These are phyloP conservation scores for Stephania cephalantha DNA, from an alignment of 164 flowering plant species.

Conservation along the genomic window DNA sequence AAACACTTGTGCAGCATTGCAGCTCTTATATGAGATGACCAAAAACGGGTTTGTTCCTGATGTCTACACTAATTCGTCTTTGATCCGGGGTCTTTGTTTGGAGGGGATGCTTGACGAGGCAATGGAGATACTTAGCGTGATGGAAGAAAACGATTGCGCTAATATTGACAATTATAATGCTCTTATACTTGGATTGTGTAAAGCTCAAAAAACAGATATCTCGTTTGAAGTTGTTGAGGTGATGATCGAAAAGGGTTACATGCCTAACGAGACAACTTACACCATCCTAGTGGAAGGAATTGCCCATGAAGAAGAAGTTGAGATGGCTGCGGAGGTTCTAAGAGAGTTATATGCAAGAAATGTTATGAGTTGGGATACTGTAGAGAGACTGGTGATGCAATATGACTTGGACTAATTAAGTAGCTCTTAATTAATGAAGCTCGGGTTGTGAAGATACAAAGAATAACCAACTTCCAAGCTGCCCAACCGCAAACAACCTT, in stretches of 20 bases:
- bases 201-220: slow-evolving; percentile 51
- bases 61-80: slow-evolving; percentile 59
- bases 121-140: slow-evolving; percentile 41
- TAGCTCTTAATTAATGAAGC: not conserved
- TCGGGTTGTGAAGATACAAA: not conserved
- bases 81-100: slow-evolving; percentile 76
- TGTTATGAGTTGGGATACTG: slow-evolving; percentile 43
- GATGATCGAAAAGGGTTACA: slow-evolving; percentile 60
- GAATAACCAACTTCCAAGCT: not conserved
- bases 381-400: slow-evolving; percentile 80
- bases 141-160: slow-evolving; percentile 61
- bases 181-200: slow-evolving; percentile 75
- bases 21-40: slow-evolving; percentile 74
- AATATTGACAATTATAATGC: slow-evolving; percentile 66
- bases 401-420: slow-evolving; percentile 42
- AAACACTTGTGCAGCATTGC: slow-evolving; percentile 71
- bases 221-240: slow-evolving; percentile 46
- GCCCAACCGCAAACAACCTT: not conserved
- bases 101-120: slow-evolving; percentile 84
- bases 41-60: slow-evolving; percentile 65
- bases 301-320: slow-evolving; percentile 55
- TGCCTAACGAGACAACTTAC: slow-evolving; percentile 77
- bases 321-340: slow-evolving; percentile 53
- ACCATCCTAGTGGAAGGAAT: slow-evolving; percentile 78
- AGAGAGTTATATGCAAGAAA: slow-evolving; percentile 45